Evolutionary conservation across 2,329 filamentous ascomycete genomes (phyloP), one percentile per base, ranked within the genome.

Genomic region (Aspergillus transmontanensis): DNA sequence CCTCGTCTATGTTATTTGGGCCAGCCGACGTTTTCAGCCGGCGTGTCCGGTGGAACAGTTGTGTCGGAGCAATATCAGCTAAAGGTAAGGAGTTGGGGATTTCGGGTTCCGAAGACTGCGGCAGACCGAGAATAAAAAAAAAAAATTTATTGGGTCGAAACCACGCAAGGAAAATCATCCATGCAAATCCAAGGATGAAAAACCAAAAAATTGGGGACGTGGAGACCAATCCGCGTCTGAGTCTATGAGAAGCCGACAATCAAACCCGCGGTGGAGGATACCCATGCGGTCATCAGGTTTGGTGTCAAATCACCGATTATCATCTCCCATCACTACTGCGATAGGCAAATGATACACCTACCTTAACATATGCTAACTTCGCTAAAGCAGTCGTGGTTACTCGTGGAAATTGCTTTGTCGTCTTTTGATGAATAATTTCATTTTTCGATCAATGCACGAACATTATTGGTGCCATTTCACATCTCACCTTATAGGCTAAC

Each of bases 401-500:
- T 39, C 51, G 21, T 39, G 51, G 32, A 55, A 55, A 55, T 55
- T 55, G n/a, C 51, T 39, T 39, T 16, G 10, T 55, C 32, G 21
- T 16, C 21, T 23, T 26, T 39, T 55, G 26, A 55, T 51, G 48
- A 51, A 34, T 32, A 57, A 59, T 50, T 39, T 48, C 23, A 48
- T 28, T 28, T 26, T 32, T n/a, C 50, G 43, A 55, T 56, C 30
- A 21, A 59, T 39, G 9, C 16, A 56, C 28, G n/a, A 30, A 30
- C 46, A 48, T 59, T 39, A 58, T 63, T 65, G 60, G 63, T 28
- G 41, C 48, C 19, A 41, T 26, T 34, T 23, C 48, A 39, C 48
- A 45, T 57, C 58, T 62, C 19, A 26, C 63, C 45, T 64, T 64
- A 57, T 57, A 63, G 53, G 23, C 26, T 39, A 56, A 60, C 60